Evolutionary conservation across 73 alveolate species (phyloP).

Genomic region (Durusdinium trenchii): DNA sequence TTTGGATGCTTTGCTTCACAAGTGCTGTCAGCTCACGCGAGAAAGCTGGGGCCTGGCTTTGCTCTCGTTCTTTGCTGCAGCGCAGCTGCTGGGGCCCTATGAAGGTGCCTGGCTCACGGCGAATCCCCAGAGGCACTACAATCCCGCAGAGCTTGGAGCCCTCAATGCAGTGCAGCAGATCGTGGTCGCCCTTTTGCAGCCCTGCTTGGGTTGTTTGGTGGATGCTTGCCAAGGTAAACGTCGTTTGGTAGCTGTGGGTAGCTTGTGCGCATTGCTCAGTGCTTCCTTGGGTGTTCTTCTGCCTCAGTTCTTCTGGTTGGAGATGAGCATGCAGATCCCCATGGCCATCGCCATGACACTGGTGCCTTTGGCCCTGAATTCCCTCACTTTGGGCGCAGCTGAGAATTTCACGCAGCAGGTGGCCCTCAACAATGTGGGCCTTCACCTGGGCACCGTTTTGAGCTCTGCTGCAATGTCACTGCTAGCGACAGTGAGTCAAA

Average conservation of each 20-base stretch:
- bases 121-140: slow-evolving; percentile 42
- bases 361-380: slow-evolving; percentile 76
- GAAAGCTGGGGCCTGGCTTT: slow-evolving; percentile 70
- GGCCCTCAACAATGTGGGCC: slow-evolving; percentile 86
- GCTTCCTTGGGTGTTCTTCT: slow-evolving; percentile 55
- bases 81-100: slow-evolving; percentile 72
- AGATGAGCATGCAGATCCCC: slow-evolving; percentile 59
- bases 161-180: slow-evolving; percentile 85
- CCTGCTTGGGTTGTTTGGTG: slow-evolving; percentile 70
- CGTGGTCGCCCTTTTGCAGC: slow-evolving; percentile 61
- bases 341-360: slow-evolving; percentile 50
- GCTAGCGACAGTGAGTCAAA: neutral
- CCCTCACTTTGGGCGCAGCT: slow-evolving; percentile 71
- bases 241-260: slow-evolving; percentile 60
- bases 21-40: slow-evolving; percentile 10
- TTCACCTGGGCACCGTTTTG: slow-evolving; percentile 69
- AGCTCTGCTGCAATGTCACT: slow-evolving; percentile 53
- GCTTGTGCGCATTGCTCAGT: slow-evolving; percentile 58
- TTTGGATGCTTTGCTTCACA: slow-evolving; percentile 13
- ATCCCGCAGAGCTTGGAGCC: slow-evolving; percentile 78
- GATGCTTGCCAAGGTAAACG: slow-evolving; percentile 73
- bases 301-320: slow-evolving; percentile 84
- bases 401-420: slow-evolving; percentile 76
- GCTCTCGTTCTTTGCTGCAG: slow-evolving; percentile 74
- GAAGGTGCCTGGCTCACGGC: slow-evolving; percentile 94